Base-by-base conservation (phyloP, 306 rosid genomes). In the Heteromeles arbutifolia region DNA sequence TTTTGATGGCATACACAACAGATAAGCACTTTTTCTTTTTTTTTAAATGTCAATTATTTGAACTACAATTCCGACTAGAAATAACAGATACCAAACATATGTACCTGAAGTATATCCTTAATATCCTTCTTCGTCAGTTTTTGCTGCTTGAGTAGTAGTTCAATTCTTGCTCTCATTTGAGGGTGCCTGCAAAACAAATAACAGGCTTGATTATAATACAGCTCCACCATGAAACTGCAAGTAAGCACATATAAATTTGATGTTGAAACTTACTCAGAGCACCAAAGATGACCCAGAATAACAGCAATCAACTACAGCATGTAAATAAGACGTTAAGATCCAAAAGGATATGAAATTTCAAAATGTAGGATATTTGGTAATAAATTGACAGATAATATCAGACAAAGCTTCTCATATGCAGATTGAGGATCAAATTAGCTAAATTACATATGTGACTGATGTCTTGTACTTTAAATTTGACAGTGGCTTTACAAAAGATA, bases 241-340 rank as follows among this genome's bases (percentile, higher is more conserved):
- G 50, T 22, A 25, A 32, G 61, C 29, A 19, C 22, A 22, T 44
- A 57, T 24, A 70, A 22, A 13, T 24, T 28, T 6, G 31, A 79
- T 28, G 54, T 31, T 65, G 59, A 75, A 69, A 84, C 98, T 85
- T 86, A 94, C 98, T 90, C 98, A 3, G 92, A 92, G 85, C 98
- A 90, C 96, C 98, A 94, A 75, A 94, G 52, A 82, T 94, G 96
- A 57, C 98, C 96, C 85, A 94, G 81, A 76, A 94, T 94, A 61
- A 90, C 91, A 75, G 97, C 93, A 85, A 86, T 76, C 86, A 94
- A 80, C 98, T 92, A 92, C 90, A 85, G 65, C 74, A 81, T 61
- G 86, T n/a, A 54, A 37, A 81, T 28, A 57, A 67, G 65, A 74
- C 79, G 57, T 73, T 43, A 72, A 67, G 48, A 29, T 67, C 58